These are phyloP conservation scores for Ustanciosporium gigantosporum DNA, from an alignment of 1,284 basidiomycete genomes.

Conservation along the genomic window DNA sequence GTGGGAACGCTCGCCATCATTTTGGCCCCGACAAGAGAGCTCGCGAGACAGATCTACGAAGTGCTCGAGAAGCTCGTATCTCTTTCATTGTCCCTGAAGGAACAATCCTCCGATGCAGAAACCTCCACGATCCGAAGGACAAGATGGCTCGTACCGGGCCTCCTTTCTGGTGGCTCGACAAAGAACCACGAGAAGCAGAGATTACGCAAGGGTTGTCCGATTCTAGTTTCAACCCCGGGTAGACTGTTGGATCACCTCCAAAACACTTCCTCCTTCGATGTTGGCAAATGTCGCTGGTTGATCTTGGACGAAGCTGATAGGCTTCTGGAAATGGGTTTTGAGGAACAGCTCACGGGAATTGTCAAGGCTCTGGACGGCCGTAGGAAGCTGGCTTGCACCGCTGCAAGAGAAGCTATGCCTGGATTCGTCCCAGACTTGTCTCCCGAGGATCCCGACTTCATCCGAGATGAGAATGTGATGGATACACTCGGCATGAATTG, in stretches of 20 bases:
- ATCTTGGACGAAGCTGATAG: constrained; percentile 96
- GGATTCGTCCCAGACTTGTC: constrained; percentile 11
- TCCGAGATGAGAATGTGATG: constrained; percentile 33
- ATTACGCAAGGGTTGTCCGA: constrained; percentile 73
- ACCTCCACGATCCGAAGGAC: constrained; percentile 63
- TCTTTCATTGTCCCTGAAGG: constrained; percentile 70
- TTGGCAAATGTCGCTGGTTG: constrained; percentile 91
- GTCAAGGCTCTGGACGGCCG: constrained; percentile 64
- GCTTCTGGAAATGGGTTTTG: constrained; percentile 70
- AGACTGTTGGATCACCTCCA: constrained; percentile 75
- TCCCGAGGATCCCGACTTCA: constrained; percentile 10
- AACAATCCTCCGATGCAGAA: constrained; percentile 36
- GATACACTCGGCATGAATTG: constrained; percentile 53
- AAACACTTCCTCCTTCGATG: constrained; percentile 84
- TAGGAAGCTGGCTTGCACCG: constrained; percentile 57
- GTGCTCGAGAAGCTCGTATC: constrained; percentile 69
- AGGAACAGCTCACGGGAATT: constrained; percentile 71
- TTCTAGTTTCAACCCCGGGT: constrained; percentile 74
- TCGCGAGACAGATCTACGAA: constrained; percentile 88
- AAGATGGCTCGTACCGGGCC: constrained; percentile 89
- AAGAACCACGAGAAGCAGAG: constrained; percentile 75
- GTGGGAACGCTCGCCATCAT: constrained; percentile 92
- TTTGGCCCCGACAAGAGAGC: constrained; percentile 89
- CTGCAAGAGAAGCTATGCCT: constrained; percentile 67
- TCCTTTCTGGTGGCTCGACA: constrained; percentile 77